These are phyloP conservation scores for Mycena belliarum DNA, from an alignment of 768 basidiomycete genomes.

Conservation along the genomic window DNA sequence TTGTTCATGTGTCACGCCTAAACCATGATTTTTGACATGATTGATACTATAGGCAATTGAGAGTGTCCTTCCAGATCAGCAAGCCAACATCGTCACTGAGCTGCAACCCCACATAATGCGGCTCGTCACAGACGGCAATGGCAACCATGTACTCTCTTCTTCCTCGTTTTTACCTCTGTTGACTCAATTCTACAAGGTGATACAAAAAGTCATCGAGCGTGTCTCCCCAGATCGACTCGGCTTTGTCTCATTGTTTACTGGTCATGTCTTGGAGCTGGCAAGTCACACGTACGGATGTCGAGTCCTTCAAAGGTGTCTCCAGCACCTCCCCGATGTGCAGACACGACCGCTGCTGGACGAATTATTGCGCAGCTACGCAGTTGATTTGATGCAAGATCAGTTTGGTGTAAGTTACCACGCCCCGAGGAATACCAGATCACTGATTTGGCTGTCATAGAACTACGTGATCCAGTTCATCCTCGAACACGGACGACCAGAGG, in stretches of 20 bases:
- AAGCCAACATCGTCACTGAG: conserved; percentile 72
- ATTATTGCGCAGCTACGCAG: conserved; percentile 62
- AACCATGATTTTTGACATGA: not conserved
- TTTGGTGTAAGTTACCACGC: conserved; percentile 70
- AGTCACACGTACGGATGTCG: conserved; percentile 94
- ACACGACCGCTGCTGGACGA: conserved; percentile 80
- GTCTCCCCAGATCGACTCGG: conserved; percentile 74
- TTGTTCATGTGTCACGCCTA: not conserved
- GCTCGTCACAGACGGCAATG: conserved; percentile 89
- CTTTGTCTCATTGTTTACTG: conserved; percentile 75
- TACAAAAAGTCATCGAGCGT: conserved; percentile 86
- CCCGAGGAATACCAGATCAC: conserved; percentile 1
- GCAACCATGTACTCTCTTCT: conserved; percentile 75
- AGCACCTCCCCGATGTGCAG: conserved; percentile 71
- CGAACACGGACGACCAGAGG: conserved; percentile 72
- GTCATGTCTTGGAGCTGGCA: conserved; percentile 77
- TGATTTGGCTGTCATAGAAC: conserved; percentile 52
- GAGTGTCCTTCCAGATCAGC: conserved; percentile 75
- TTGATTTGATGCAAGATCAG: conserved; percentile 83
- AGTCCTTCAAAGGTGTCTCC: conserved; percentile 90
- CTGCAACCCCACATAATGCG: conserved; percentile 78
- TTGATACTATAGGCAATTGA: conserved; percentile 82
- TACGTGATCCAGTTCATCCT: conserved; percentile 96
- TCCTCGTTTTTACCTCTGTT: not conserved
- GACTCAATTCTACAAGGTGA: conserved; percentile 48